Base-by-base conservation (phyloP, 139 green algal genomes). In the Coelastrella sp. region DNA sequence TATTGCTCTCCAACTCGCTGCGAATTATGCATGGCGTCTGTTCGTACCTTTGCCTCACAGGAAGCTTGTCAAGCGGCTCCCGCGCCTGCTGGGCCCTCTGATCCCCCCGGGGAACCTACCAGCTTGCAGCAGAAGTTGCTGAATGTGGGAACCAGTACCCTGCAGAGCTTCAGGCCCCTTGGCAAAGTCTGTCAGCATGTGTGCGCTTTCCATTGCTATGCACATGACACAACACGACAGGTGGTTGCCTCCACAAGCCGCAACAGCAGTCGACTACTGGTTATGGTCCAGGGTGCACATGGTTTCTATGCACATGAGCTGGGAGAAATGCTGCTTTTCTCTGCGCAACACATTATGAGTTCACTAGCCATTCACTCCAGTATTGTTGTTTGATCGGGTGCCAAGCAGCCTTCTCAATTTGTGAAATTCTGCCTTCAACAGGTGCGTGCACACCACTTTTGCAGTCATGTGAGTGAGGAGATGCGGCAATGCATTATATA, bases 371-470 rank as follows among this genome's bases (percentile, higher is more conserved):
- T n/a, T n/a, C n/a, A n/a, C n/a, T n/a, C n/a, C n/a, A n/a, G n/a
- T n/a, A n/a, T n/a, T n/a, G n/a, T n/a, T n/a, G n/a, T n/a, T n/a
- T n/a, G n/a, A n/a, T n/a, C n/a, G n/a, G n/a, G n/a, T n/a, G n/a
- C n/a, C n/a, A n/a, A n/a, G n/a, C n/a, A n/a, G n/a, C n/a, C n/a
- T n/a, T n/a, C n/a, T 25, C 71, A 79, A 32, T n/a, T 63, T 7
- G 25, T 21, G 5, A 0, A 0, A 62, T 0, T 19, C n/a, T 66
- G 17, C 57, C n/a, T 34, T 30, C 6, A 2, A 21, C 89, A 94
- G 83, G 89, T 96, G 27, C 86, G 92, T 43, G 89, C 90, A 30
- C 93, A 97, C 81, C 93, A 96, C 86, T 97, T 85, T 86, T 97
- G 93, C 85, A 67, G 53, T 27, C 89, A 93, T 60, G 68, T 87